Evolutionary conservation across 108 stramenopile genomes (phyloP).

Genomic region (Cyclostephanos tholiformis): DNA sequence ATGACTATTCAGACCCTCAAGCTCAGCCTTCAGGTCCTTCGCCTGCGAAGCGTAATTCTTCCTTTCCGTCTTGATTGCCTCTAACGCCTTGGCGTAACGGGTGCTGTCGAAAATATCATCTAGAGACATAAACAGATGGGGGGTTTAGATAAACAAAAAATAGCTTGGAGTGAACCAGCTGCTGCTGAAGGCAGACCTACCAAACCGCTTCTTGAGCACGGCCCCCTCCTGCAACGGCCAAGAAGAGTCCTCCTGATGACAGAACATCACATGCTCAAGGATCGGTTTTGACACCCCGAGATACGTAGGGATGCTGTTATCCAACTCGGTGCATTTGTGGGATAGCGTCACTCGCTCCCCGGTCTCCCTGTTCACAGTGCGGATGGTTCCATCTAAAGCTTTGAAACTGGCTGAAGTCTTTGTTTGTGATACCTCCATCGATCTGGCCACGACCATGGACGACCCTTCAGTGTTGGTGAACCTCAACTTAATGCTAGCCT

Average conservation of each 20-base stretch:
- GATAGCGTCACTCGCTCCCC: conserved; percentile 68
- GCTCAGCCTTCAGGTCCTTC: conserved; percentile 87
- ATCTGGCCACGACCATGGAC: conserved; percentile 87
- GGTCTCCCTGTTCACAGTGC: conserved; percentile 61
- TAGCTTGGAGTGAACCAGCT: neutral
- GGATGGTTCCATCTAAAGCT: conserved; percentile 89
- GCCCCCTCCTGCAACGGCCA: conserved; percentile 96
- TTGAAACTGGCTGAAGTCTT: conserved; percentile 85
- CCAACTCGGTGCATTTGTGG: conserved; percentile 95
- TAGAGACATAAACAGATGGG: neutral
- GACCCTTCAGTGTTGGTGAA: conserved; percentile 82
- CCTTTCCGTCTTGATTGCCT: conserved; percentile 86
- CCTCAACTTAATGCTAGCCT: conserved; percentile 85
- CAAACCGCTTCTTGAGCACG: conserved; percentile 98
- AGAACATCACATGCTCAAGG: conserved; percentile 95
- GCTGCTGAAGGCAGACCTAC: neutral
- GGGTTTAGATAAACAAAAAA: neutral
- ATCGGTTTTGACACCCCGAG: conserved; percentile 96
- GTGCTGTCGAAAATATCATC: conserved; percentile 99
- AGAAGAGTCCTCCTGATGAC: conserved; percentile 94
- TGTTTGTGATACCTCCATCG: conserved; percentile 92
- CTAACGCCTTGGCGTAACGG: conserved; percentile 94
- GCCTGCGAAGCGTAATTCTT: conserved; percentile 63
- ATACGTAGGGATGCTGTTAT: conserved; percentile 81
- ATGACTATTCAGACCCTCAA: conserved; percentile 80